Percentiles rank a stretch among this genome's conserved stretches.
Evolutionary conservation across 371 early-diverging fungal species (phyloP).

Genomic region (Enterospora canceri): DNA sequence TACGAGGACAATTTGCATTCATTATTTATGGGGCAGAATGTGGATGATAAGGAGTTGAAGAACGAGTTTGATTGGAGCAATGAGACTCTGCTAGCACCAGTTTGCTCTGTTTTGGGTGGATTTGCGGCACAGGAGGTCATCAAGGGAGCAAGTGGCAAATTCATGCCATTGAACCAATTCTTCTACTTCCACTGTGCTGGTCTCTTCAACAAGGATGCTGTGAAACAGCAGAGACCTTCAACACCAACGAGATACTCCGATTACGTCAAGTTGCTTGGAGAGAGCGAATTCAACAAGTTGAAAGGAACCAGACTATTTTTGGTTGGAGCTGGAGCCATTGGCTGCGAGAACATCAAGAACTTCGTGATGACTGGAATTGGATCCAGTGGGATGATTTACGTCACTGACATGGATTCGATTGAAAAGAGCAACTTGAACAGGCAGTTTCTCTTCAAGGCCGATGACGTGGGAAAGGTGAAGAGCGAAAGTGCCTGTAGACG

Average conservation of each 20-base stretch:
- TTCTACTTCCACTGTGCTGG: slow-evolving; percentile 66
- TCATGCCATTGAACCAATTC: slow-evolving; percentile 80
- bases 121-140: slow-evolving; percentile 95
- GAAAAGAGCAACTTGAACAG: slow-evolving; percentile 90
- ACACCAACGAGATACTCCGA: slow-evolving; percentile 70
- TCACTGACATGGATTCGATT: slow-evolving; percentile 98
- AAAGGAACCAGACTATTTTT: slow-evolving; percentile 76
- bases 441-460: slow-evolving; percentile 83
- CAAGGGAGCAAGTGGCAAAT: slow-evolving; percentile 83
- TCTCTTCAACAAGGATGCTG: slow-evolving; percentile 56
- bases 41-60: neutral
- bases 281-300: slow-evolving; percentile 71
- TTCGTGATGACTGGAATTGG: slow-evolving; percentile 96
- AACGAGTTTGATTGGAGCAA: slow-evolving; percentile 8
- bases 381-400: slow-evolving; percentile 65
- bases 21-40: slow-evolving; percentile 2
- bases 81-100: slow-evolving; percentile 64
- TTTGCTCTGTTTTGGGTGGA: slow-evolving; percentile 91
- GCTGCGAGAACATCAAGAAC: slow-evolving; percentile 99
- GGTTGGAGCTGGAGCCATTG: slow-evolving; percentile 98
- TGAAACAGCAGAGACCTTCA: slow-evolving; percentile 65
- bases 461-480: slow-evolving; percentile 82
- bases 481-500: slow-evolving; percentile 80
- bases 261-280: slow-evolving; percentile 82
- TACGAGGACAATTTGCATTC: slow-evolving; percentile 23